A percentile compares a stretch with the other conserved stretches of the same genome.
Evolutionary conservation across 768 basidiomycete species (phyloP).

Genomic region (Rhodosporidiobolus sp.): DNA sequence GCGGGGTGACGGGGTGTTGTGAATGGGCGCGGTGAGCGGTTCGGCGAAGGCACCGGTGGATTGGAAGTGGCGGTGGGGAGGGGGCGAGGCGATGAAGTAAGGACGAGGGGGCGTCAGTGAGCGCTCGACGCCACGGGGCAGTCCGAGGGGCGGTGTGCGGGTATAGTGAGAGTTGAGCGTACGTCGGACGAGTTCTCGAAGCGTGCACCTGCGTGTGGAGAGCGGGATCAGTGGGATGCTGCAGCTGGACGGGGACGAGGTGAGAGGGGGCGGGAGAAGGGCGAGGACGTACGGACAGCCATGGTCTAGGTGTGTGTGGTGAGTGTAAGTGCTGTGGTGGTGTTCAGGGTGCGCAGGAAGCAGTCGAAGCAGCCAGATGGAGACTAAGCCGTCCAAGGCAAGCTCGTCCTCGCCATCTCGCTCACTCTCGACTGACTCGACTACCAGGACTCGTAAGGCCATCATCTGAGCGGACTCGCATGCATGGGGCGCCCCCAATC

Average conservation of each 20-base stretch:
- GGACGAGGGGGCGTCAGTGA: background rate
- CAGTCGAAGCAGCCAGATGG: background rate
- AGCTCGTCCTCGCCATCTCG: background rate
- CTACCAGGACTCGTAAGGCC: background rate
- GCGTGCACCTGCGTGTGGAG: conserved; percentile 34
- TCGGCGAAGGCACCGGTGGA: background rate
- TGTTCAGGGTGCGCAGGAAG: background rate
- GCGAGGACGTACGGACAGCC: conserved; percentile 60
- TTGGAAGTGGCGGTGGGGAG: background rate
- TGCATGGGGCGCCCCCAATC: background rate
- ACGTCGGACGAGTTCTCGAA: conserved; percentile 45
- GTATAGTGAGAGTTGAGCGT: background rate
- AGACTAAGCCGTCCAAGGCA: background rate
- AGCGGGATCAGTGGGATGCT: background rate
- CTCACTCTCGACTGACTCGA: conserved; percentile 4
- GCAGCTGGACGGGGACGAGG: background rate
- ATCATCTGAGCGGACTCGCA: background rate
- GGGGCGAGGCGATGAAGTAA: too few relatives aligned
- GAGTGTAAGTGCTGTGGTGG: conserved; percentile 11
- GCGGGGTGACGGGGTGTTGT: conserved; percentile 53
- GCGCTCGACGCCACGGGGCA: background rate
- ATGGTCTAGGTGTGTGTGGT: conserved; percentile 49
- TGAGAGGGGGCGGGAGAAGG: background rate
- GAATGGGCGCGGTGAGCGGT: too few relatives aligned
- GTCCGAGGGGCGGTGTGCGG: background rate